Evolutionary conservation across 2,329 filamentous ascomycete genomes (phyloP), one percentile per base, ranked within the genome.

Genomic region (Botrytis aclada): DNA sequence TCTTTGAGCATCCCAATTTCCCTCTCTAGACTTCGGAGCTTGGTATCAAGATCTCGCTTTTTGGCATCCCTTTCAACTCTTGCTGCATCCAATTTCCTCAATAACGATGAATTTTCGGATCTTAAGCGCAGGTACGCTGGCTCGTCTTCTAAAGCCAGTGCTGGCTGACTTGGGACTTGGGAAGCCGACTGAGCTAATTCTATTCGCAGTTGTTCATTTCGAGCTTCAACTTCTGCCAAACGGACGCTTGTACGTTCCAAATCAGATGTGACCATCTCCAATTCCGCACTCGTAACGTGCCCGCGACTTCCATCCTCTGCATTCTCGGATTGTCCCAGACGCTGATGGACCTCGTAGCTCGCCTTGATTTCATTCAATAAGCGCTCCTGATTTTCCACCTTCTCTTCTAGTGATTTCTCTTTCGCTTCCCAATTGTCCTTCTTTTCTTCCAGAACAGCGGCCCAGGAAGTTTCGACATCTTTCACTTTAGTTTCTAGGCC

Each of bases 391-490:
- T 92, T 97, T 82, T 98, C 95, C 4, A 97, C 86, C 83, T 98
- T 98, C 78, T 98, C 95, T 80, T 97, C 94, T 74, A 98, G 83
- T 41, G 89, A 90, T 84, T 93, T 93, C 84, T 99, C 96, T 81
- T 97, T 98, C 14, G 95, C 91, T 71, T 92, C 90, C 96, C 96
- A 99, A 80, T 99, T 99, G 81, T 95, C 94, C 79, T 93, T 92
- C 83, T 97, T 98, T 85, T 99, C 96, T 72, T 93, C 90, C 69
- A 99, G 82, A 7, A 98, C 95, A 37, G 93, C 94, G 20, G 89
- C 88, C 95, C 96, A 99, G 4, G 94, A 96, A 22, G 89, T 85
- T 83, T 98, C 94, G 3, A 98, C 91, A 76, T 97, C 95, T 82
- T 95, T 97, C 73, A 97, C 92, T 80, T 91, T 93, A 73, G 83